Evolutionary conservation across 1,284 basidiomycete genomes (phyloP).

Genomic region (Marasmius tenuissimus): DNA sequence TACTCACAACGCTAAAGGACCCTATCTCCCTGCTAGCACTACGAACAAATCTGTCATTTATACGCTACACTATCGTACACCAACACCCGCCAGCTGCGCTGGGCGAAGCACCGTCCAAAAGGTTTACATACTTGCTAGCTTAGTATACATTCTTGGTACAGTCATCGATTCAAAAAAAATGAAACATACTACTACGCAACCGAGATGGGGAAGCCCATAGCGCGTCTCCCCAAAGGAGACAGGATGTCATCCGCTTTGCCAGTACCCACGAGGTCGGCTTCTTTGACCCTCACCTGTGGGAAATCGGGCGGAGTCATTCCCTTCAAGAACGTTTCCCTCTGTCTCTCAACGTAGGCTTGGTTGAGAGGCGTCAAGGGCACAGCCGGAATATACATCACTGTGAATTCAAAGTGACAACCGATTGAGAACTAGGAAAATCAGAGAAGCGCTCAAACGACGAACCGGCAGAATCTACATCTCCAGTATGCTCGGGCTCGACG

Average conservation of each 20-base stretch:
- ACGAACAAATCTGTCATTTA: no score
- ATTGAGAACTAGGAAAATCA: conserved; percentile 10
- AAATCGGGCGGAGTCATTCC: conserved; percentile 76
- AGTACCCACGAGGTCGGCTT: conserved; percentile 52
- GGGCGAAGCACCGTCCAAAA: no score
- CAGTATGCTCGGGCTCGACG: conserved; percentile 73
- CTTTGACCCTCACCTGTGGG: conserved; percentile 54
- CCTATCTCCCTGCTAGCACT: no score
- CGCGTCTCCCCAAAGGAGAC: conserved; percentile 44
- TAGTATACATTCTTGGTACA: no score
- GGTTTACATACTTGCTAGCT: no score
- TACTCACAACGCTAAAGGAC: no score
- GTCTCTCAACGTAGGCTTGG: conserved; percentile 60
- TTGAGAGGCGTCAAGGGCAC: conserved; percentile 72
- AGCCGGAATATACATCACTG: conserved; percentile 82
- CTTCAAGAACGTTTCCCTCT: conserved; percentile 59
- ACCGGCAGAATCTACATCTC: conserved; percentile 72
- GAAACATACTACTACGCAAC: background rate
- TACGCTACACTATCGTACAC: no score
- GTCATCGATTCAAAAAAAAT: no score
- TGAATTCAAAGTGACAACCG: background rate
- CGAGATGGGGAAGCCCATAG: conserved; percentile 48
- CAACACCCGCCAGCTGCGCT: no score
- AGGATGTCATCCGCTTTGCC: conserved; percentile 50
- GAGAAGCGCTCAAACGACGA: background rate